phyloP scores from a whole-genome alignment of 495 filamentous ascomycete genomes.

The Penicillium herquei region DNA sequence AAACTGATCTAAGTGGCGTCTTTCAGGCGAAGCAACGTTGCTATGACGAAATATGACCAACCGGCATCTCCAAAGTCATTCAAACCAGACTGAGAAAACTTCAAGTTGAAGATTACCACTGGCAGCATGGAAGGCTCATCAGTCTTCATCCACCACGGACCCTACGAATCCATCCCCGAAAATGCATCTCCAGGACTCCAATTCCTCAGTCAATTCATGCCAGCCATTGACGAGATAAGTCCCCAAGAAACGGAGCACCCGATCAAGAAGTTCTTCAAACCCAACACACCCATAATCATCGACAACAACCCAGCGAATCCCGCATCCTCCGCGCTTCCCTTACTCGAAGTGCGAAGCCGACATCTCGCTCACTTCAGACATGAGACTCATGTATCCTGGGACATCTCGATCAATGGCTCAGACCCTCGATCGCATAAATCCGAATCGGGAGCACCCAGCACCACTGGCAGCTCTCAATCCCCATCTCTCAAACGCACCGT shows the following conservation, averaged over 20 bases:
- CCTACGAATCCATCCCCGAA: conserved; percentile 16
- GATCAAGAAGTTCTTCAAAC: conserved; percentile 16
- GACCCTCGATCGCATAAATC: background rate
- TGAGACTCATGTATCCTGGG: conserved; percentile 24
- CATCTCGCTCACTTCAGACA: conserved; percentile 18
- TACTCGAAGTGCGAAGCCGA: conserved; percentile 19
- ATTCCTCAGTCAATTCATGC: conserved; percentile 23
- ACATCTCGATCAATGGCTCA: conserved; percentile 15
- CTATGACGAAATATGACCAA: conserved; percentile 1
- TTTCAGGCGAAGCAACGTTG: conserved; percentile 1
- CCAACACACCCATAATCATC: conserved; percentile 17
- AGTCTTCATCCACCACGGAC: conserved; percentile 17
- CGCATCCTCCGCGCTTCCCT: conserved; percentile 4
- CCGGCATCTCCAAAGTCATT: too few species aligned
- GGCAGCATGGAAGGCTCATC: too few species aligned
- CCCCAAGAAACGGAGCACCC: background rate
- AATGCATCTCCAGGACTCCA: conserved; percentile 18
- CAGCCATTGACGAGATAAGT: conserved; percentile 18
- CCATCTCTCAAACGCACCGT: conserved; percentile 23
- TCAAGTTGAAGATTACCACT: too few species aligned
- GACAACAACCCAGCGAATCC: conserved; percentile 15
- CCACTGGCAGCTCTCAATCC: background rate
- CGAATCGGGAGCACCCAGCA: background rate
- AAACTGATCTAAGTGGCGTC: background rate
- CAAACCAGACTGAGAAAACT: too few species aligned